Percentiles rank a stretch among this genome's conserved stretches.
phyloP scores from a whole-genome alignment of 768 basidiomycete species.

The Dacryopinax primogenitus region DNA sequence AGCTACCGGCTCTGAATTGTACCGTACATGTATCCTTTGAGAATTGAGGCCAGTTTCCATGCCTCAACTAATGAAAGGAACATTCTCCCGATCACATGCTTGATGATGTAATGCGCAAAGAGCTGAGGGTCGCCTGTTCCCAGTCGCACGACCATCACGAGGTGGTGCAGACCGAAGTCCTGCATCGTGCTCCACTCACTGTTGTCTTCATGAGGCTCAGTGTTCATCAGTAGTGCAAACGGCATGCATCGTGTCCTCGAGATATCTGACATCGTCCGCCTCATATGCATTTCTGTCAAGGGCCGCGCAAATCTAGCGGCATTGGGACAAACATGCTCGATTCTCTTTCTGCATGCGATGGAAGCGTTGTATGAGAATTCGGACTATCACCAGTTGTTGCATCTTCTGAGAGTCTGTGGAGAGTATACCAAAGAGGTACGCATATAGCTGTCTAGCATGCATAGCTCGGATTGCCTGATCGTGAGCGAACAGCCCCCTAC shows the following conservation, averaged over 20 bases:
- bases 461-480: neutral
- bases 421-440: neutral
- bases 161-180: too few relatives aligned
- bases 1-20: too few relatives aligned
- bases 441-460: neutral
- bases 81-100: too few relatives aligned
- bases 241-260: neutral
- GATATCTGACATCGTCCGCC: neutral
- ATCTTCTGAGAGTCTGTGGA: neutral
- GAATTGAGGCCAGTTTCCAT: too few relatives aligned
- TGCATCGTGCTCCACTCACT: too few relatives aligned
- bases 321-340: neutral
- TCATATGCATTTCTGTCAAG: neutral
- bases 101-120: too few relatives aligned
- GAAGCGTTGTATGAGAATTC: neutral
- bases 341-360: neutral
- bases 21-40: too few relatives aligned
- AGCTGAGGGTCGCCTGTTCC: too few relatives aligned
- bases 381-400: neutral
- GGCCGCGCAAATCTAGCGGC: neutral
- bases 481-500: neutral
- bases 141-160: too few relatives aligned
- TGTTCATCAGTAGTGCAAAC: neutral
- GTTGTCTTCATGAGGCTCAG: neutral
- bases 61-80: too few relatives aligned